Evolutionary conservation across 352 stramenopile species (phyloP), one percentile per base, ranked within the genome.

Genomic region (Phytophthora tubulina): DNA sequence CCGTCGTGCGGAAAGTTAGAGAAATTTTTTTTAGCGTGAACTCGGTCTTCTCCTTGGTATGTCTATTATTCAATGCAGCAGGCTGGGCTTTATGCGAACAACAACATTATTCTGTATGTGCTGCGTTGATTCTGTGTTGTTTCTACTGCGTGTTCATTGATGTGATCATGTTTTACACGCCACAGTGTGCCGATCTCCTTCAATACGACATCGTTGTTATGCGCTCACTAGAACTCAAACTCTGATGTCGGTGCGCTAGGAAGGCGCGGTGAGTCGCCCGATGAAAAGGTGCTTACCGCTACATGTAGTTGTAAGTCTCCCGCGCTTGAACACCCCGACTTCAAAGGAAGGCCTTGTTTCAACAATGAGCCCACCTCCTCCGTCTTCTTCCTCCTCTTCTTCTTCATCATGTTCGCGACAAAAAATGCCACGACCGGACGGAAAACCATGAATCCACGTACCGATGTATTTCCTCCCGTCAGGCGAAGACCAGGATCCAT

Each of bases 61-160:
- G 76, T 75, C 70, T 90, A 88, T 86, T 91, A 90, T 85, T 88
- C 80, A 91, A 91, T 88, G 80, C 68, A 86, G 82, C 72, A 71
- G 73, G 81, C 74, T 77, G 66, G 72, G 69, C 70, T 80, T 82
- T 85, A 80, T 82, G 79, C 80, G 71, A 87, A 73, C 76, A 70
- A 90, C 80, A 76, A 74, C 81, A 77, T 73, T 66, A 60, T 78
- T 46, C 27, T 53, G 44, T 59, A 14, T 46, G 38, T 14, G 11
- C 64, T 66, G 62, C 31, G 35, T 63, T 62, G 11, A 41, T 60
- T 46, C 17, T 45, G 13, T 36, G 33, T 59, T 45, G 31, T 30
- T 7, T 48, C 38, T 44, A 32, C 27, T n/a, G 21, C 38, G 31
- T 45, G 21, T 8, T 48, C 7, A 49, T 49, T 1, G 13, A 49